Base-by-base conservation (phyloP, 2,329 filamentous ascomycete species). In the Microdochium nivale region DNA sequence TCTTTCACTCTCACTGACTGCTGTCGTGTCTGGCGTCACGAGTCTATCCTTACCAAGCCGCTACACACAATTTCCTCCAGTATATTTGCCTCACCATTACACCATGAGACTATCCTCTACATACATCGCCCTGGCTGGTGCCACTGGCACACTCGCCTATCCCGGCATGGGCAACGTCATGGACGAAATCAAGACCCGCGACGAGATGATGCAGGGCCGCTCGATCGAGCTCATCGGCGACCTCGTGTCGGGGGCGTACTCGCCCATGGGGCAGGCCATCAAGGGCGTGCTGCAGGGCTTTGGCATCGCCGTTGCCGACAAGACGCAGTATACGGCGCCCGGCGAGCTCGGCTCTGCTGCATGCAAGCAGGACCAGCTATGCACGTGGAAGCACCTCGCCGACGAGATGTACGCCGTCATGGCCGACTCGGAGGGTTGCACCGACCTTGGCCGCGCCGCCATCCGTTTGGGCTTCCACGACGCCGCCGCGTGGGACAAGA, bases 391-490 rank as follows among this genome's bases (percentile, higher is more conserved):
- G 25, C 63, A 69, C 48, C 61, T 76, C 47, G 64, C 65, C 35
- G 52, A 58, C 10, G 64, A 70, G 14, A 66, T 76, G 62, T 44
- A 44, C 40, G 40, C 40, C 5, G 40, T 44, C 40, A 19, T 44
- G 9, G 62, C 59, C 24, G 30, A 32, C 1, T 52, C 60, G 8
- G 55, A 61, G 3, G 63, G 63, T 21, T 75, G 72, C 59, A 71
- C 68, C 47, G 61, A 65, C 13, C 53, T 67, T 16, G 73, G 70
- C 0, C 68, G 73, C n/a, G 68, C 62, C 3, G 72, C 72, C 16
- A 70, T 76, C 53, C 69, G 74, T 13, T 63, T 70, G 8, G 71
- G 71, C 9, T 77, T 76, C 59, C 73, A 77, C 58, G 74, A 76
- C 53, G 71, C 73, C 1, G 72, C 62, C 11, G 66, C 66, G 3